phyloP scores from a whole-genome alignment of 805 yeast genomes.

The Saturnispora saitoi region DNA sequence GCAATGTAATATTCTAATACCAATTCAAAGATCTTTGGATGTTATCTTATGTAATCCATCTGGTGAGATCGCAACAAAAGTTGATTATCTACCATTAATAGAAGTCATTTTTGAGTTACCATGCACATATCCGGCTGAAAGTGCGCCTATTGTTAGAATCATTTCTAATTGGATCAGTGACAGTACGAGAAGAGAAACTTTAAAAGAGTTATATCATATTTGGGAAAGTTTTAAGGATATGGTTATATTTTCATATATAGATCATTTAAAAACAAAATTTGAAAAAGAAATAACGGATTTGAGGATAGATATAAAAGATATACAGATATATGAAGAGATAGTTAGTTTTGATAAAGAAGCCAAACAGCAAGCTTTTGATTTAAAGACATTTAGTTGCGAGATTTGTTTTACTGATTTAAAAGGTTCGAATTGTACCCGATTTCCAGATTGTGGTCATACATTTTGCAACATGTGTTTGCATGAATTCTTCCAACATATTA shows the following conservation, averaged over 20 bases:
- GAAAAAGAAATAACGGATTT: conserved; percentile 14
- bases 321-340: conserved; percentile 10
- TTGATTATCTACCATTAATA: conserved; percentile 29
- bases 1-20: conserved; percentile 27
- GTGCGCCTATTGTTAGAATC: conserved; percentile 26
- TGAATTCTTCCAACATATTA: conserved; percentile 34
- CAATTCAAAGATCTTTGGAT: conserved; percentile 17
- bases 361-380: conserved; percentile 25
- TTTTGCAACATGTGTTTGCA: conserved; percentile 40
- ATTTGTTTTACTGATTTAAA: conserved; percentile 45
- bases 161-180: conserved; percentile 27
- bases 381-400: conserved; percentile 40
- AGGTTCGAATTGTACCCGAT: conserved; percentile 33
- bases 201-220: conserved; percentile 1
- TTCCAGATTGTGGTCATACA: conserved; percentile 39
- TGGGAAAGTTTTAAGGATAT: conserved; percentile 10
- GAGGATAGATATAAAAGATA: conserved; percentile 22
- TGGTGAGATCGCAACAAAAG: background rate
- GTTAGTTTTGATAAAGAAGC: conserved; percentile 15
- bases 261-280: conserved; percentile 10
- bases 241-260: conserved; percentile 10
- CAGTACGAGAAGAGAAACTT: conserved; percentile 17
- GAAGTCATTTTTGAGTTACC: conserved; percentile 27
- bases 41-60: conserved; percentile 14
- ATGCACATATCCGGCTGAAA: conserved; percentile 28